phyloP scores from a whole-genome alignment of 345 rosid genomes.

The Gynandropsis gynandra region DNA sequence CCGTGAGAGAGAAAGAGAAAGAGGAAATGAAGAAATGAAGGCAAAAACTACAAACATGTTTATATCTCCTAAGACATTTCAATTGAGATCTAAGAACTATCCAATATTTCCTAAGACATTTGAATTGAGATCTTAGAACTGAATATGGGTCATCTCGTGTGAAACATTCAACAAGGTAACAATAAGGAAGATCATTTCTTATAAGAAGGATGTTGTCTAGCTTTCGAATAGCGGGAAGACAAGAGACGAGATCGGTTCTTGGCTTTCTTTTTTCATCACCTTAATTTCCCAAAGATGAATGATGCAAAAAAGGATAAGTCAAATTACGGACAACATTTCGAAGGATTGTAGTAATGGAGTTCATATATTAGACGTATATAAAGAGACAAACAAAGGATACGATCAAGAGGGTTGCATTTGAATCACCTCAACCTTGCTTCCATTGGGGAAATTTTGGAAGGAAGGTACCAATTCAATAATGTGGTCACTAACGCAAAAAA shows the following conservation, averaged over 20 bases:
- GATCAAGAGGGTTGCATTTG: not conserved
- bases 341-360: not conserved
- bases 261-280: conserved; percentile 98
- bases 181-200: conserved; percentile 28
- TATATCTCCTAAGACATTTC: too few relatives aligned
- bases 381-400: not conserved
- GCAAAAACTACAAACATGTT: too few relatives aligned
- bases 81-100: too few relatives aligned
- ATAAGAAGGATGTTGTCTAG: conserved; percentile 92
- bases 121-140: not conserved
- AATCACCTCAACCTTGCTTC: conserved; percentile 87
- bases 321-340: not conserved
- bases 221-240: conserved; percentile 84
- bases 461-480: conserved; percentile 88
- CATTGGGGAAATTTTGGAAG: conserved; percentile 77
- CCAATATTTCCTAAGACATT: conserved; percentile 61
- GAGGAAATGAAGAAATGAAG: too few relatives aligned
- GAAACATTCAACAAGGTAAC: not conserved
- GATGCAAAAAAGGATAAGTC: conserved; percentile 2
- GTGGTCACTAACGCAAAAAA: conserved; percentile 79
- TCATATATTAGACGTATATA: not conserved
- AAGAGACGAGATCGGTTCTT: conserved; percentile 75
- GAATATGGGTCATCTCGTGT: not conserved
- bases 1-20: too few relatives aligned
- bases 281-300: conserved; percentile 21